Conservation (phyloP, 352 stramenopile genomes). For the Pythium apleroticum region DNA sequence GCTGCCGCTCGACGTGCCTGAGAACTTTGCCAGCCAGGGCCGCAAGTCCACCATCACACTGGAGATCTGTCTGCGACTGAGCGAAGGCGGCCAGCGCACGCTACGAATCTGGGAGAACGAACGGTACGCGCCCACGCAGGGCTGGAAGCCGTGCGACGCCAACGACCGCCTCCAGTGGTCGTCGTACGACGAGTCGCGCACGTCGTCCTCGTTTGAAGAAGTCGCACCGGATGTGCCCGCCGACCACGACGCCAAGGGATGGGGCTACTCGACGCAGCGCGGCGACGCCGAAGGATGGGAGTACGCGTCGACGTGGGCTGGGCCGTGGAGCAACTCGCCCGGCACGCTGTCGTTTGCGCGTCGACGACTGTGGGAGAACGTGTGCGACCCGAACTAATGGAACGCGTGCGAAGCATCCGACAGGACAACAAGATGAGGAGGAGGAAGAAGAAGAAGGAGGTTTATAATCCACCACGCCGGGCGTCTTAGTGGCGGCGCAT, state of each 20-base stretch:
- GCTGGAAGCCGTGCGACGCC: slow-evolving; percentile 52
- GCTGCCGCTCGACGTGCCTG: slow-evolving; percentile 47
- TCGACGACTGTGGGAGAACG: slow-evolving; percentile 71
- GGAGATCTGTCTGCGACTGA: slow-evolving; percentile 47
- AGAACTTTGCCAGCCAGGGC: slow-evolving; percentile 37
- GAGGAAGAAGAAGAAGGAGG: not conserved
- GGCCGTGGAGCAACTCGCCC: slow-evolving; percentile 43
- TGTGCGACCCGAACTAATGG: slow-evolving; percentile 35
- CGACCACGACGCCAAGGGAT: slow-evolving; percentile 51
- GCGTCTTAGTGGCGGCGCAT: not conserved
- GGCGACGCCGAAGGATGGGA: slow-evolving; percentile 71
- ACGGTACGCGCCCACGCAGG: slow-evolving; percentile 38
- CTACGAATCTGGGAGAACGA: slow-evolving; percentile 75
- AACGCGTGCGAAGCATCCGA: not conserved
- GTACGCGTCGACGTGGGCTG: slow-evolving; percentile 65
- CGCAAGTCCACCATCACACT: slow-evolving; percentile 35
- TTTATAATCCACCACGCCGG: slow-evolving; percentile 4
- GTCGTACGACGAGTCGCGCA: slow-evolving; percentile 54
- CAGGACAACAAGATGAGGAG: not conserved
- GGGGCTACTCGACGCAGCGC: slow-evolving; percentile 65
- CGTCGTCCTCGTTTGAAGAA: slow-evolving; percentile 65
- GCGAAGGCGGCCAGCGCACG: slow-evolving; percentile 55
- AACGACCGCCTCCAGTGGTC: slow-evolving; percentile 56
- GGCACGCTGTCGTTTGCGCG: slow-evolving; percentile 41
- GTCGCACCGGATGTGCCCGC: slow-evolving; percentile 57